Evolutionary conservation across 2,329 filamentous ascomycete species (phyloP).

Genomic region (Orbilia ellipsospora): DNA sequence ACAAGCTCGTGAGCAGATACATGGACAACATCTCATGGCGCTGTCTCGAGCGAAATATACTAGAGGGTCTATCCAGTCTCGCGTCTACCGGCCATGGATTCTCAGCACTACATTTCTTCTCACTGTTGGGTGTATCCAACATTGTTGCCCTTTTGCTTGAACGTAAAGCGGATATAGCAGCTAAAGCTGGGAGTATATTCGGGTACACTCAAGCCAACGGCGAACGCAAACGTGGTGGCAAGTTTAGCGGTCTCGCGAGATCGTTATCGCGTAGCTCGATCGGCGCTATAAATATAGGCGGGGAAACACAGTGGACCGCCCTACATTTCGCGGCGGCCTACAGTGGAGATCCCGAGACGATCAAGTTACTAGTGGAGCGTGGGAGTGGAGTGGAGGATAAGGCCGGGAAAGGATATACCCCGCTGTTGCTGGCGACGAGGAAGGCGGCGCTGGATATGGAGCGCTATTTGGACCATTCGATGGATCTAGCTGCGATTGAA

Average conservation of each 20-base stretch:
- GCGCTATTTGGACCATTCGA: constrained; percentile 44
- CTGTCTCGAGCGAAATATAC: constrained; percentile 34
- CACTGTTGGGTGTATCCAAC: constrained; percentile 32
- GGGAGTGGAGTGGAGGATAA: constrained; percentile 27
- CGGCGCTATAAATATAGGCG: neutral
- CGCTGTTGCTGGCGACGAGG: constrained; percentile 42
- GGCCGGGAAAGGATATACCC: constrained; percentile 43
- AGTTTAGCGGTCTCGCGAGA: constrained; percentile 40
- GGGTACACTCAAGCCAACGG: constrained; percentile 31
- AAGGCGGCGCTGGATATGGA: constrained; percentile 54
- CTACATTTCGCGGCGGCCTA: constrained; percentile 46
- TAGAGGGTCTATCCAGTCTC: constrained; percentile 43
- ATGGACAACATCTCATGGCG: constrained; percentile 48
- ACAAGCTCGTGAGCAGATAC: constrained; percentile 35
- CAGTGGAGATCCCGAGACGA: constrained; percentile 41
- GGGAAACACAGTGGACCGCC: constrained; percentile 25
- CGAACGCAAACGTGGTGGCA: constrained; percentile 31
- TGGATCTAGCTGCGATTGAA: constrained; percentile 30
- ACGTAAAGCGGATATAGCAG: constrained; percentile 35
- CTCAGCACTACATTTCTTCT: constrained; percentile 48
- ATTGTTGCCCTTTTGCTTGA: constrained; percentile 39
- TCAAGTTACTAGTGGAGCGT: constrained; percentile 28
- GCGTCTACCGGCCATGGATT: constrained; percentile 47
- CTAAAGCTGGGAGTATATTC: constrained; percentile 33
- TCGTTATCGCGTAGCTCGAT: constrained; percentile 43